Base-by-base conservation (phyloP, 371 early-diverging fungal genomes). In the Mucor mucedo region DNA sequence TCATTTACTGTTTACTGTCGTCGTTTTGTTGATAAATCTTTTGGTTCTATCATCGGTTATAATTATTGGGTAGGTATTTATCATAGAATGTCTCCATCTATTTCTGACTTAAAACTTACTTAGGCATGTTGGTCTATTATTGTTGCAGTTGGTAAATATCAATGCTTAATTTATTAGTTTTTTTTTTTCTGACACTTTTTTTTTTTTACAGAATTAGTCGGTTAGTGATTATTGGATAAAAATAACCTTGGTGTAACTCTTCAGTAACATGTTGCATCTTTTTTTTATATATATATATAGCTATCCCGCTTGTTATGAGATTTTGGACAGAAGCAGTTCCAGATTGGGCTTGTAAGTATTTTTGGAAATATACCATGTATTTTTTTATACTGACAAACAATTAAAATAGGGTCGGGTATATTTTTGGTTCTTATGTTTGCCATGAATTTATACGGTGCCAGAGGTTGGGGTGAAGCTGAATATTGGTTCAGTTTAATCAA, bases 401-500 rank as follows among this genome's bases (percentile, higher is more conserved):
- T 14, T 14, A 44, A 44, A 35, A n/a, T 60, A 66, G 66, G 66
- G 66, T 66, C 66, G 14, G 66, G 61, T 4, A 61, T 61, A 5
- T 66, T 60, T 27, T 44, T 66, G 40, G 45, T 66, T 13, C 39
- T 66, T 38, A 66, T 66, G 60, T 66, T 66, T 45, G 5, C 50
- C 10, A 45, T 66, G 38, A 66, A 66, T 38, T 38, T 66, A 42
- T 60, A 54, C 8, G 66, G 66, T 35, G 61, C 66, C 8, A 38
- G 56, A 38, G 60, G 55, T 3, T 66, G 60, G 56, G 66, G 66
- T 11, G 66, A 66, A 49, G 52, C 60, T 1, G 66, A 66, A 56
- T 66, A 66, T 35, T 66, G 66, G 66, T 60, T 66, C 33, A 66
- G 66, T 56, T 41, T 66, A 41, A 56, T 64, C 29, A 89, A 91